Evolutionary conservation across 2,329 filamentous ascomycete genomes (phyloP).

Genomic region (Falciphora oryzae): DNA sequence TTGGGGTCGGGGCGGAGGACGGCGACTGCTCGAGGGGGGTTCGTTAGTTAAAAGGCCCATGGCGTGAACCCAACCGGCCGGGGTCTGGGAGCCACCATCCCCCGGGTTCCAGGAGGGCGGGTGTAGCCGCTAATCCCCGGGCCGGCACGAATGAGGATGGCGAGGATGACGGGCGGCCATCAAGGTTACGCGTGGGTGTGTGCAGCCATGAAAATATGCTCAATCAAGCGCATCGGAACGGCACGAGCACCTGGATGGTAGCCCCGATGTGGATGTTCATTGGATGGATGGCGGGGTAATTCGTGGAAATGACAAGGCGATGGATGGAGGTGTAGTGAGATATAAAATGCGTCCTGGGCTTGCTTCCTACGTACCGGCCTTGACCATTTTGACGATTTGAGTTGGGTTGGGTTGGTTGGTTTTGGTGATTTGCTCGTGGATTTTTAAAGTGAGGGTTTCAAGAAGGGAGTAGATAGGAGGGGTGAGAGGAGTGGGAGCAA

Average conservation of each 20-base stretch:
- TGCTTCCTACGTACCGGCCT: slow-evolving; percentile 63
- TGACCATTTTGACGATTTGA: slow-evolving; percentile 83
- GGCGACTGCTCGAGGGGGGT: slow-evolving; percentile 57
- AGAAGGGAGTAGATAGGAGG: not conserved
- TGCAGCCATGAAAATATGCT: slow-evolving; percentile 43
- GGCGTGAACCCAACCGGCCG: not conserved
- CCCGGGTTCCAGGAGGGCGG: too few relatives aligned
- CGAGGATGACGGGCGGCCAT: not conserved
- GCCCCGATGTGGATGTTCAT: not conserved
- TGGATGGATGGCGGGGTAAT: slow-evolving; percentile 16
- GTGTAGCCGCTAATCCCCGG: not conserved
- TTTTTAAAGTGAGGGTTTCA: not conserved
- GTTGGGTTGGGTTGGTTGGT: slow-evolving; percentile 20
- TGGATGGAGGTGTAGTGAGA: not conserved
- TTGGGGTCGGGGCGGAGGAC: slow-evolving; percentile 97
- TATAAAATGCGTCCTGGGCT: not conserved
- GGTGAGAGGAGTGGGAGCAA: slow-evolving; percentile 1
- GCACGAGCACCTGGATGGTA: not conserved
- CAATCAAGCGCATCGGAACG: slow-evolving; percentile 46
- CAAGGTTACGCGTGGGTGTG: slow-evolving; percentile 12
- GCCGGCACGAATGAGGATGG: not conserved
- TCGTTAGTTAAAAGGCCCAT: not conserved
- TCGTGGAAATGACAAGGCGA: not conserved
- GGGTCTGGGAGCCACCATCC: not conserved
- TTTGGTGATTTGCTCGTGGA: slow-evolving; percentile 11